Evolutionary conservation across 805 yeast genomes (phyloP), one percentile per base, ranked within the genome.

Genomic region (Barnettozyma populi): DNA sequence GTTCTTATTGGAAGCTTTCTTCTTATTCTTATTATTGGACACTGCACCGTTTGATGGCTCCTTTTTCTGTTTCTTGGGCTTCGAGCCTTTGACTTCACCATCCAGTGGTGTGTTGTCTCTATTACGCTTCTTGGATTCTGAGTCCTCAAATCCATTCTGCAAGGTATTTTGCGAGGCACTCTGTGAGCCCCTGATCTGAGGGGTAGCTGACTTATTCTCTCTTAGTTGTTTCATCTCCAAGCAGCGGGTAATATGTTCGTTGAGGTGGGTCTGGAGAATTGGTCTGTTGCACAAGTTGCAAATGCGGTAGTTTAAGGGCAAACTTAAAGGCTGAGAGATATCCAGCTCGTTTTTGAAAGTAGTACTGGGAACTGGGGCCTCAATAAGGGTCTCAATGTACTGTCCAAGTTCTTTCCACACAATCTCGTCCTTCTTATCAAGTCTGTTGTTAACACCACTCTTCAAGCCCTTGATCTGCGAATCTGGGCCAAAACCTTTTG

Each of bases 1-100:
- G 49, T 82, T 73, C 65, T 85, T 82, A 43, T 80, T 66, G 38
- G 74, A 65, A 29, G 78, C 44, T 57, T 77, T 71, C 64, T 73
- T 62, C 63, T 60, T 59, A 68, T 55, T 54, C 67, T 59, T 47
- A 63, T 49, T 44, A 10, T n/a, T 19, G 27, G 39, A 47, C 55
- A 43, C 2, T 20, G 51, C 20, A 23, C 37, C n/a, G 14, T 45
- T 24, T 8, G 50, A 25, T 20, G 47, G 14, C 13, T 56, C 59
- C 45, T 63, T 62, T 47, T 61, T 59, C 35, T 56, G 60, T 44
- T 57, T 60, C 41, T 57, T 59, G 1, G 49, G 50, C 34, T 53
- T 53, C 23, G 46, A 37, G 14, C 54, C 18, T 21, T 48, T 46
- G 4, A 32, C 35, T 13, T 38, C 35, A n/a, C 47, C 51, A 5